Evolutionary conservation across 345 rosid species (phyloP).

Genomic region (Lepidium africanum): DNA sequence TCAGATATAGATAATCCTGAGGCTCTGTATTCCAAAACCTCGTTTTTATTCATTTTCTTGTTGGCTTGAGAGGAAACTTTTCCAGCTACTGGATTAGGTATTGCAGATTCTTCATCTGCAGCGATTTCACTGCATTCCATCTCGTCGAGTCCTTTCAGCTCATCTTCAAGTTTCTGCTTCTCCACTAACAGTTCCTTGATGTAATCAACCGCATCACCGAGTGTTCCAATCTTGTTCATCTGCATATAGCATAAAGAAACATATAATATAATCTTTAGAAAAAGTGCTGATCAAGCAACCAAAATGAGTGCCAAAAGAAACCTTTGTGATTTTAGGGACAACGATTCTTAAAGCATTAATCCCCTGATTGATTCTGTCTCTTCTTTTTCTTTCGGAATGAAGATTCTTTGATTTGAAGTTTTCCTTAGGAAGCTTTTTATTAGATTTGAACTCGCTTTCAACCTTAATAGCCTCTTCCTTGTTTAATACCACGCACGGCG

Average conservation of each 20-base stretch:
- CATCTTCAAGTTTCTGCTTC: conserved; percentile 47
- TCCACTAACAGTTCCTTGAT: conserved; percentile 45
- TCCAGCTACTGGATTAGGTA: conserved; percentile 8
- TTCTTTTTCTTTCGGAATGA: conserved; percentile 69
- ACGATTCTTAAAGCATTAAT: conserved; percentile 49
- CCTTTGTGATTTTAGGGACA: conserved; percentile 87
- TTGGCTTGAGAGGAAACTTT: neutral
- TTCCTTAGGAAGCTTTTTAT: conserved; percentile 28
- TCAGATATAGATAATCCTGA: neutral
- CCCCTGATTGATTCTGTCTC: conserved; percentile 49
- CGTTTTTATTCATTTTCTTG: conserved; percentile 5
- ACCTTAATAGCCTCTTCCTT: neutral
- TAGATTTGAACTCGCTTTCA: conserved; percentile 6
- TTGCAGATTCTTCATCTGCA: conserved; percentile 9
- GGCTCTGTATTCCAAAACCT: neutral
- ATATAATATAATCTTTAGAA: neutral
- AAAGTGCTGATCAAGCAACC: neutral
- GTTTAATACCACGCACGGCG: conserved; percentile 4
- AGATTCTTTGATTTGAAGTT: conserved; percentile 62
- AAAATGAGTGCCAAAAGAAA: conserved; percentile 18
- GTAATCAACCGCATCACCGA: conserved; percentile 72
- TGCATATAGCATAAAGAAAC: conserved; percentile 10
- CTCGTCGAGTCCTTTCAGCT: conserved; percentile 47
- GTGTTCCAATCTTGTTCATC: conserved; percentile 70
- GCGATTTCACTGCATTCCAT: conserved; percentile 25